Evolutionary conservation across 129 eudicot species (phyloP).

Genomic region (Flaveria bidentis): DNA sequence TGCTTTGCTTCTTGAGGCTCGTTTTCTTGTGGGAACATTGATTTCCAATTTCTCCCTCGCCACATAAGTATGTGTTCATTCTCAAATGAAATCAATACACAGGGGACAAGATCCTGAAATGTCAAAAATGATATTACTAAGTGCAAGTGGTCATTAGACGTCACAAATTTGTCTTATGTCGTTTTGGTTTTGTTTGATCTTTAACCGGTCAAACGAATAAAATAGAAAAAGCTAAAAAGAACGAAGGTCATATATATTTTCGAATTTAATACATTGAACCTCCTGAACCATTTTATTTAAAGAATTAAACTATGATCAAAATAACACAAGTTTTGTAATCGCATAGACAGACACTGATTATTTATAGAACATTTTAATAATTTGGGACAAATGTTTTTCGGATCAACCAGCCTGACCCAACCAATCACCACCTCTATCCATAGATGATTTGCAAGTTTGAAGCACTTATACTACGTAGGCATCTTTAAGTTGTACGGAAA

Average conservation of each 20-base stretch:
- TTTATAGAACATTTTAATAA: neutral
- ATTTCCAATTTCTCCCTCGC: slow-evolving; percentile 85
- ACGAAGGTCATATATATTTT: no score
- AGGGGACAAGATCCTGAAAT: slow-evolving; percentile 91
- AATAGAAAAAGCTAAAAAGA: neutral
- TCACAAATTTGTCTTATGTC: neutral
- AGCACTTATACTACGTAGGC: no score
- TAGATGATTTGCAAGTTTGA: no score
- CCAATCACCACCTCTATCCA: neutral
- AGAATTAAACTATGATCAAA: neutral
- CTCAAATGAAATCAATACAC: slow-evolving; percentile 86
- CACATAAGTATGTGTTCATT: slow-evolving; percentile 82
- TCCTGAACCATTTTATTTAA: neutral
- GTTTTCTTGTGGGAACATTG: slow-evolving; percentile 44
- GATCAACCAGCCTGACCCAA: neutral
- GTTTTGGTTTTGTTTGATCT: neutral
- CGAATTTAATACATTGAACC: neutral
- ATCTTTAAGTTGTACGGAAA: neutral
- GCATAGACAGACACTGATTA: neutral
- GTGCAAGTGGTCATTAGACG: neutral
- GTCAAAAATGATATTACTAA: neutral
- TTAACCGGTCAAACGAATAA: neutral
- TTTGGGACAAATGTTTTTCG: neutral
- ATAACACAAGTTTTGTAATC: neutral
- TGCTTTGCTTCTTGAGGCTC: slow-evolving; percentile 27